phyloP scores from a whole-genome alignment of 2,329 filamentous ascomycete species.

The Phialemoniopsis sp. region DNA sequence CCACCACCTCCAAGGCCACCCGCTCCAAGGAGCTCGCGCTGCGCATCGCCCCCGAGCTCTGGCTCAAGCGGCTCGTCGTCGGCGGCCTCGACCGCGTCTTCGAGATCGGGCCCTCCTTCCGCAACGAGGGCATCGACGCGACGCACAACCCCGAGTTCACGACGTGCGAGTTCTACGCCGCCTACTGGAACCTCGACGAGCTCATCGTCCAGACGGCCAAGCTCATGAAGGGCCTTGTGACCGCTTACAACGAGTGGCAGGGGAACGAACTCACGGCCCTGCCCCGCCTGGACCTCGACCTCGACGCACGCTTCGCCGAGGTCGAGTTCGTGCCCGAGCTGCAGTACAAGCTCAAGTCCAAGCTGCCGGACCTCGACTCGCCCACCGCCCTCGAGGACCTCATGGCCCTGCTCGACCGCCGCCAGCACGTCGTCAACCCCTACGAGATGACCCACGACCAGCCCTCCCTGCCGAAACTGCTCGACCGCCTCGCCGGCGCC shows the following conservation, averaged over 20 bases:
- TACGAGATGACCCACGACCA: too few relatives aligned
- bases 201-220: constrained; percentile 71
- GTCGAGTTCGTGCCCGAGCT: constrained; percentile 82
- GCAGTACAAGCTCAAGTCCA: constrained; percentile 55
- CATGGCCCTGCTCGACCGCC: constrained; percentile 6
- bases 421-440: too few relatives aligned
- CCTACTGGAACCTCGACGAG: constrained; percentile 72
- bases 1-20: constrained; percentile 60
- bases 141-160: constrained; percentile 98
- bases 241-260: constrained; percentile 44
- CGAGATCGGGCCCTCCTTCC: constrained; percentile 87
- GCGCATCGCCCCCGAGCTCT: constrained; percentile 89
- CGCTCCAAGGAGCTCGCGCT: constrained; percentile 65
- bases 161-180: constrained; percentile 94
- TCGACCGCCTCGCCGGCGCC: constrained; percentile 72
- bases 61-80: constrained; percentile 87
- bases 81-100: constrained; percentile 87
- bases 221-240: constrained; percentile 59
- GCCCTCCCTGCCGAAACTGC: constrained; percentile 50
- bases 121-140: constrained; percentile 87
- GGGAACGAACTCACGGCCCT: constrained; percentile 39
- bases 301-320: constrained; percentile 43
- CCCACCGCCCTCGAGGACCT: constrained; percentile 34
- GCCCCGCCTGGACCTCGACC: constrained; percentile 25
- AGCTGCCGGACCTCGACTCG: constrained; percentile 11